These are phyloP conservation scores for Alnus rubra DNA, from an alignment of 306 rosid species.

Conservation along the genomic window DNA sequence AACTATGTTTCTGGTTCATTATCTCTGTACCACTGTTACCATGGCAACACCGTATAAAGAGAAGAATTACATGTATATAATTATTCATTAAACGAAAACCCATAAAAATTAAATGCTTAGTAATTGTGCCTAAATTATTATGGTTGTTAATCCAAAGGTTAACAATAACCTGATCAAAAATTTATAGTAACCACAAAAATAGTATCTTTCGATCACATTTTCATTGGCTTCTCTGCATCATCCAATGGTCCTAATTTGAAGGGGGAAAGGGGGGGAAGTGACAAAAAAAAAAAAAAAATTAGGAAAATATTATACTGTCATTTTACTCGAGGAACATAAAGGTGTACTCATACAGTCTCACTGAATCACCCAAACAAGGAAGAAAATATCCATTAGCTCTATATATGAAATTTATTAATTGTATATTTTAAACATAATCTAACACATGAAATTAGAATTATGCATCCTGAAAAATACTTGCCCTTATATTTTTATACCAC, in stretches of 20 bases:
- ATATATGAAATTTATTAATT: background rate
- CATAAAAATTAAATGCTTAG: background rate
- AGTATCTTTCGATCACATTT: background rate
- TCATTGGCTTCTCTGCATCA: background rate
- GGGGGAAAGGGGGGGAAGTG: background rate
- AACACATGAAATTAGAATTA: background rate
- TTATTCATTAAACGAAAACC: background rate
- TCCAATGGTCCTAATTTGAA: background rate
- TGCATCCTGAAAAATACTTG: background rate
- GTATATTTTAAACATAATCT: background rate
- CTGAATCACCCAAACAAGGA: constrained; percentile 1
- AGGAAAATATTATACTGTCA: background rate
- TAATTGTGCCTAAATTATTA: background rate
- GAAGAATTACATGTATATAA: background rate
- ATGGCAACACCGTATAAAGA: background rate
- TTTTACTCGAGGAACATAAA: background rate
- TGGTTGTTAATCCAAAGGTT: background rate
- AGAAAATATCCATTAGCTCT: background rate
- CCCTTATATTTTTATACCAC: background rate
- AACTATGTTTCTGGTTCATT: constrained; percentile 21
- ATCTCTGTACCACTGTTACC: background rate
- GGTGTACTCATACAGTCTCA: background rate
- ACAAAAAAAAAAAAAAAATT: no score
- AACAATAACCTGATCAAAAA: background rate
- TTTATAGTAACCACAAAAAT: background rate